Conservation (phyloP, 2,329 filamentous ascomycete genomes). For the Talaromyces atroroseus region DNA sequence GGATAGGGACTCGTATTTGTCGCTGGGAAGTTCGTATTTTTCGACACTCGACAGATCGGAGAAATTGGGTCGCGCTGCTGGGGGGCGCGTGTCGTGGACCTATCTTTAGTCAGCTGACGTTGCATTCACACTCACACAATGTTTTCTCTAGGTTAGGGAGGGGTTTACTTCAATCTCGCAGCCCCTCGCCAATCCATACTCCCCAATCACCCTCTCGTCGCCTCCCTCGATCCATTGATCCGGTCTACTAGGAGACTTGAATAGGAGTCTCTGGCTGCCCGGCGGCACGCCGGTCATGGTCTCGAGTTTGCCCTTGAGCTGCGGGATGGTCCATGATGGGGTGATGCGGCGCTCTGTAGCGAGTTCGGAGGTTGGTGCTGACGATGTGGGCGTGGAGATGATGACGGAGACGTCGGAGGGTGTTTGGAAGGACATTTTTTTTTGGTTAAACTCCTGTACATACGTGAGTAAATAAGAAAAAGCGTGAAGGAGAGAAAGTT, state of each 20-base stretch:
- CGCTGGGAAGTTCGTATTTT: slow-evolving; percentile 83
- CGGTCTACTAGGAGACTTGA: slow-evolving; percentile 60
- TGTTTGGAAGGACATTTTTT: slow-evolving; percentile 24
- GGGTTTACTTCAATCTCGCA: slow-evolving; percentile 39
- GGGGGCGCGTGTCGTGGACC: slow-evolving; percentile 76
- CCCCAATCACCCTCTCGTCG: slow-evolving; percentile 64
- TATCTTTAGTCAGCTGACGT: too few species aligned
- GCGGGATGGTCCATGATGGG: slow-evolving; percentile 81
- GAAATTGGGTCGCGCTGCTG: slow-evolving; percentile 69
- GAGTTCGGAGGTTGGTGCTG: slow-evolving; percentile 22
- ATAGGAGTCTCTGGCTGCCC: slow-evolving; percentile 65
- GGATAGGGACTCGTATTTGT: slow-evolving; percentile 77
- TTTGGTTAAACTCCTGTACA: too few species aligned
- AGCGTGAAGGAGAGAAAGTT: too few species aligned
- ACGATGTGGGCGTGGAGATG: slow-evolving; percentile 28
- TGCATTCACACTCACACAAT: too few species aligned
- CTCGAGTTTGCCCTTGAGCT: slow-evolving; percentile 82
- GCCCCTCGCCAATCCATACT: slow-evolving; percentile 38
- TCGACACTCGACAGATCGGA: slow-evolving; percentile 74
- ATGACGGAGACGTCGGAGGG: slow-evolving; percentile 36
- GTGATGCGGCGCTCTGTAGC: slow-evolving; percentile 86
- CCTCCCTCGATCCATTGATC: slow-evolving; percentile 63
- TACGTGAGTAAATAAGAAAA: too few species aligned
- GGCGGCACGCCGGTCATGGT: slow-evolving; percentile 89
- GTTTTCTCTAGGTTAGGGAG: too few species aligned